Conservation (phyloP, 495 filamentous ascomycete species). For the Monascus purpureus region DNA sequence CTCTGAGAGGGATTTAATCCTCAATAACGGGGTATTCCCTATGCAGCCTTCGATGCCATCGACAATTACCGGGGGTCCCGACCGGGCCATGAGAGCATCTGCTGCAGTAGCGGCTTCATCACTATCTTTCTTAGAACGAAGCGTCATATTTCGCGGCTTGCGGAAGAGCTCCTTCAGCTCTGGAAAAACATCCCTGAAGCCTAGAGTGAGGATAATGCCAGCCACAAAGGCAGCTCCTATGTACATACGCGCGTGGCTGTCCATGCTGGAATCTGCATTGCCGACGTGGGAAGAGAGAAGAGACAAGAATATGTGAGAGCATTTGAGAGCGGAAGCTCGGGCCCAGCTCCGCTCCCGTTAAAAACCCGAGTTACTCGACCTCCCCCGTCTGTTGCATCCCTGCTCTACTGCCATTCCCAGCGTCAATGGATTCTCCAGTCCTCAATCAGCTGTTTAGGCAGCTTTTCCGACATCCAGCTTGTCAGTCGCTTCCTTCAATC, state of each 20-base stretch:
- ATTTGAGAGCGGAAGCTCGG: no score
- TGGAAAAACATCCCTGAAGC: conserved; percentile 59
- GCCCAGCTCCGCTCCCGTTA: no score
- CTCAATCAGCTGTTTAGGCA: conserved; percentile 68
- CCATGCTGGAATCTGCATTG: conserved; percentile 5
- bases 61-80: conserved; percentile 28
- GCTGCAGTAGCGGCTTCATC: background rate
- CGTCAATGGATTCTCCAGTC: conserved; percentile 85
- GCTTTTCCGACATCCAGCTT: conserved; percentile 58
- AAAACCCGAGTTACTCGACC: no score
- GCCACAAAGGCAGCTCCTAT: conserved; percentile 58
- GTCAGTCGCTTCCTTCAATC: conserved; percentile 41
- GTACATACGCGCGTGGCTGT: conserved; percentile 23
- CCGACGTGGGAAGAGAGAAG: background rate
- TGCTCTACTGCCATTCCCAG: conserved; percentile 2
- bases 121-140: background rate
- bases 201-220: conserved; percentile 56
- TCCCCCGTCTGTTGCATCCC: no score
- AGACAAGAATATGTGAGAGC: no score
- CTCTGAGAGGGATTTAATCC: conserved; percentile 75
- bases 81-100: conserved; percentile 12
- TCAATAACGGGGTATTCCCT: conserved; percentile 82
- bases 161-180: conserved; percentile 50
- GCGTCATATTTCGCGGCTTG: conserved; percentile 13
- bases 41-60: conserved; percentile 87